Evolutionary conservation across 2,329 filamentous ascomycete species (phyloP).

Genomic region (Epicoccum nigrum): DNA sequence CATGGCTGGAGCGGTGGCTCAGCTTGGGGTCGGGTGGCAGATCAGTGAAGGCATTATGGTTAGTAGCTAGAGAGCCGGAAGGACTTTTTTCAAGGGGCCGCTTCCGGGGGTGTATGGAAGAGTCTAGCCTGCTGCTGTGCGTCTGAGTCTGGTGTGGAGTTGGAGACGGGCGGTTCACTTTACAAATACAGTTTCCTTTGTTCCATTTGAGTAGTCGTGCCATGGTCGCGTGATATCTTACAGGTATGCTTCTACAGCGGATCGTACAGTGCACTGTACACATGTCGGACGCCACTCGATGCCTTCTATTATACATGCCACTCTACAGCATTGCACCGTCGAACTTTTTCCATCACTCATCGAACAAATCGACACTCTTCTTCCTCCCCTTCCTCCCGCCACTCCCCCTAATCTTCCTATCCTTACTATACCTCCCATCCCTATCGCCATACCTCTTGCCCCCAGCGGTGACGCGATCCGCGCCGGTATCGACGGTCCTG

Average conservation of each 20-base stretch:
- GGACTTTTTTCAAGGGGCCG: slow-evolving; percentile 28
- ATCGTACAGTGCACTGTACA: too few relatives aligned
- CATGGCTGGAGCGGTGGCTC: slow-evolving; percentile 27
- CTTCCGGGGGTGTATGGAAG: slow-evolving; percentile 37
- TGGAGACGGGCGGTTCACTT: slow-evolving; percentile 19
- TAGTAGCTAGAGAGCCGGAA: slow-evolving; percentile 26
- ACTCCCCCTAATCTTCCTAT: slow-evolving; percentile 47
- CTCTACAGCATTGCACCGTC: neutral
- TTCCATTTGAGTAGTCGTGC: neutral
- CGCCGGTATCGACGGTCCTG: slow-evolving; percentile 26
- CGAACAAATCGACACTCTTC: slow-evolving; percentile 29
- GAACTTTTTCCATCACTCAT: too few relatives aligned
- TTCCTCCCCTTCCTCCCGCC: slow-evolving; percentile 49
- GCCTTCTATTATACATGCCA: too few relatives aligned
- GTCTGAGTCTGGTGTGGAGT: slow-evolving; percentile 23
- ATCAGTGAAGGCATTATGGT: slow-evolving; percentile 26
- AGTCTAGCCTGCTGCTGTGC: slow-evolving; percentile 36
- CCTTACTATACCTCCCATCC: slow-evolving; percentile 36
- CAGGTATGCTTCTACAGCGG: too few relatives aligned
- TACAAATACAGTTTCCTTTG: slow-evolving; percentile 22
- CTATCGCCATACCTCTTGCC: slow-evolving; percentile 38
- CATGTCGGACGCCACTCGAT: too few relatives aligned
- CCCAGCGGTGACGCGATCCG: slow-evolving; percentile 19
- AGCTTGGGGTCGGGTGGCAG: slow-evolving; percentile 28
- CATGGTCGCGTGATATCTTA: too few relatives aligned